These are phyloP conservation scores for Cercis canadensis DNA, from an alignment of 306 rosid species.

Conservation along the genomic window DNA sequence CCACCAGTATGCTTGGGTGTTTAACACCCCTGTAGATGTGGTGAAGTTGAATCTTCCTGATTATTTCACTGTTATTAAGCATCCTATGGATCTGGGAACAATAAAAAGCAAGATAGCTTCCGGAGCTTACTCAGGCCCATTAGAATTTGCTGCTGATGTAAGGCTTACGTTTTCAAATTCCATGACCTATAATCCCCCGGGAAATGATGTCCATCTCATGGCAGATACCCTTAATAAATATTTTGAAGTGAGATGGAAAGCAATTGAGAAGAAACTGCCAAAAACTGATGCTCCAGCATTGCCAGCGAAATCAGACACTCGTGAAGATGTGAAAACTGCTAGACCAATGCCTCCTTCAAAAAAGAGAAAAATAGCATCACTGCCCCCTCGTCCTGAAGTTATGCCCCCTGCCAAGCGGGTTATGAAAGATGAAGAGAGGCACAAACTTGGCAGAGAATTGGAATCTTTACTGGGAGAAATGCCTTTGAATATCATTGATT, in stretches of 20 bases:
- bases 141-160: slow-evolving; percentile 67
- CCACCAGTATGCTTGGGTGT: slow-evolving; percentile 72
- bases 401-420: slow-evolving; percentile 55
- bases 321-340: slow-evolving; percentile 46
- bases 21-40: slow-evolving; percentile 76
- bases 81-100: slow-evolving; percentile 89
- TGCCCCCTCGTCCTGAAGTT: slow-evolving; percentile 55
- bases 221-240: slow-evolving; percentile 70
- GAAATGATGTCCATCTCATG: slow-evolving; percentile 69
- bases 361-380: slow-evolving; percentile 62
- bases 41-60: slow-evolving; percentile 79
- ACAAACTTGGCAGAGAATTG: slow-evolving; percentile 64
- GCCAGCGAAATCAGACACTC: slow-evolving; percentile 44
- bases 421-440: slow-evolving; percentile 72
- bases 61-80: slow-evolving; percentile 71
- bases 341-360: slow-evolving; percentile 60
- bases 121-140: slow-evolving; percentile 58
- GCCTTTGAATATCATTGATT: slow-evolving; percentile 69
- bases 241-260: slow-evolving; percentile 83
- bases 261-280: slow-evolving; percentile 73
- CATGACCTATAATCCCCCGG: slow-evolving; percentile 82
- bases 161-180: slow-evolving; percentile 81
- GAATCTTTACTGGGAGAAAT: slow-evolving; percentile 74
- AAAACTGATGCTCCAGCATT: slow-evolving; percentile 47
- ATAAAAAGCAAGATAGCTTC: slow-evolving; percentile 60